Evolutionary conservation across 2,329 filamentous ascomycete species (phyloP).

Genomic region (Venturia pyrina): DNA sequence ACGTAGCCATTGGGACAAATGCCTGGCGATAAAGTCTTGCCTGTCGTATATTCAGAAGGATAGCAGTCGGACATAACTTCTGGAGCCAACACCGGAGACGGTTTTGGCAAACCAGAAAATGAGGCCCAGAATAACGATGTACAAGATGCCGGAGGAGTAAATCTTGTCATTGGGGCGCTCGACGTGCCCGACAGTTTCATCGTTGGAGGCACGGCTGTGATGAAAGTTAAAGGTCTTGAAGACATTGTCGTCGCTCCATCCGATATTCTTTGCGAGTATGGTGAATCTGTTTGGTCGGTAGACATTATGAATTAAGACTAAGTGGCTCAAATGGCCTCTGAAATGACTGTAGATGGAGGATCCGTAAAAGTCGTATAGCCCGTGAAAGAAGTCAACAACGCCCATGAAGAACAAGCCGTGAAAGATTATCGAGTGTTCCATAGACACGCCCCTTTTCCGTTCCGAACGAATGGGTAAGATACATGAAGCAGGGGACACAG

Average conservation of each 20-base stretch:
- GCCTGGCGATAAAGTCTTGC: too few relatives aligned
- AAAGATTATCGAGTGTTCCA: neutral
- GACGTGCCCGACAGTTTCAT: neutral
- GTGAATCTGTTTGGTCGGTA: neutral
- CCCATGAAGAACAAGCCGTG: neutral
- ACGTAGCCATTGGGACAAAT: too few relatives aligned
- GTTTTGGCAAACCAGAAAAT: too few relatives aligned
- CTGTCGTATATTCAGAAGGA: too few relatives aligned
- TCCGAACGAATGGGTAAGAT: neutral
- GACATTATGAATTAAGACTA: neutral
- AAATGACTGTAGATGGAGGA: neutral
- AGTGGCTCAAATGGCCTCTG: neutral
- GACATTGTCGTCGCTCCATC: neutral
- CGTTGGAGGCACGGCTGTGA: neutral
- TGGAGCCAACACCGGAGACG: too few relatives aligned
- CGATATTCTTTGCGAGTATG: neutral
- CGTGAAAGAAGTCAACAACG: neutral
- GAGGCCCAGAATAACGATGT: too few relatives aligned
- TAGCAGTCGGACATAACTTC: too few relatives aligned
- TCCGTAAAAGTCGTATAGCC: neutral
- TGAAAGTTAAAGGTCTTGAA: neutral
- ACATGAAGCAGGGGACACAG: neutral
- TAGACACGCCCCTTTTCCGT: neutral
- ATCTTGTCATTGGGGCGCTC: too few relatives aligned
- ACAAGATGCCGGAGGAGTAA: too few relatives aligned